Percentiles rank a stretch among this genome's conserved stretches.
Evolutionary conservation across 305 asterid genomes (phyloP).

Genomic region (Fraxinus dipetala): DNA sequence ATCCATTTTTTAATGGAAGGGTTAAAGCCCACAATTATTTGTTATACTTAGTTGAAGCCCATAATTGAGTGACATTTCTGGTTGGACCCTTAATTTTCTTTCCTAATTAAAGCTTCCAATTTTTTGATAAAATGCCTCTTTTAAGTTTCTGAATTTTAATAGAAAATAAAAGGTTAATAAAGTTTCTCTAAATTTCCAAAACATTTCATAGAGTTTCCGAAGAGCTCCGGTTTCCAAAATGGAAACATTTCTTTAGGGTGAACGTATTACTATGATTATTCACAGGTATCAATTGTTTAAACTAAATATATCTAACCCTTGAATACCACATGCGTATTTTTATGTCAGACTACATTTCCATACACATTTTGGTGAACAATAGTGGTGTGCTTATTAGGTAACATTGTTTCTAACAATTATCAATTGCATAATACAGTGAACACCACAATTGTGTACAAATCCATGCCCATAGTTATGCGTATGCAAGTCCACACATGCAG

Average conservation of each 20-base stretch:
- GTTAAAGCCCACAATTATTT: neutral
- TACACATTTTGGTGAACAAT: neutral
- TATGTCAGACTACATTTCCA: neutral
- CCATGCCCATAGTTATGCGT: neutral
- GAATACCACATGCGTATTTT: neutral
- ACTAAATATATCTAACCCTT: neutral
- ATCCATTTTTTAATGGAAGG: neutral
- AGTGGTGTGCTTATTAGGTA: neutral
- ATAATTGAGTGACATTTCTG: neutral
- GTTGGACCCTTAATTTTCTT: neutral
- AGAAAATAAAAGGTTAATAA: neutral
- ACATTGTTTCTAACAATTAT: neutral
- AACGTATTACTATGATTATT: neutral
- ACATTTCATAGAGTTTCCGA: neutral
- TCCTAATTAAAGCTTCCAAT: neutral
- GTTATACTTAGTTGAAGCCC: neutral
- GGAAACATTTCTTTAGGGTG: neutral
- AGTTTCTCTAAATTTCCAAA: neutral
- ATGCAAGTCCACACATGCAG: neutral
- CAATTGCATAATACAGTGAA: neutral
- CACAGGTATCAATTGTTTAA: neutral
- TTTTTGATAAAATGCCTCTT: neutral
- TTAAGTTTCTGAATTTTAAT: neutral
- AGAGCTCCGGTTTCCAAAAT: neutral
- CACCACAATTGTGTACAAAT: neutral